Percentiles rank a stretch among this genome's conserved stretches.
Conservation (phyloP, 176 grass and related monocot species). For the Secale cereale region DNA sequence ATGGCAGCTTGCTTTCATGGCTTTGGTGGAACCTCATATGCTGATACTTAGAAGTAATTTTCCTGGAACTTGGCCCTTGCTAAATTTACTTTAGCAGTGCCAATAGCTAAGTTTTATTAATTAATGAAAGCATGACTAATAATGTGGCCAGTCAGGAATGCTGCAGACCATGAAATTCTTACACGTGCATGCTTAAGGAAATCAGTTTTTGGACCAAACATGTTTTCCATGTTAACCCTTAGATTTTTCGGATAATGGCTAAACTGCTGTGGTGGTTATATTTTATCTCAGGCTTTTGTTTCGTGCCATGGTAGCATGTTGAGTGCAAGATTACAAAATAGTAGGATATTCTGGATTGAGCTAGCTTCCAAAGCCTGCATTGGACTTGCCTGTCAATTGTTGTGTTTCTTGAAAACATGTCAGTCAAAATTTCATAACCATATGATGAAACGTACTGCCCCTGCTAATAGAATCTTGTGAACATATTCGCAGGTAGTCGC, state of each 20-base stretch:
- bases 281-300: neutral
- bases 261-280: neutral
- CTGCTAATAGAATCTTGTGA: neutral
- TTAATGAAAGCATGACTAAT: slow-evolving; percentile 1
- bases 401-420: neutral
- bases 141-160: neutral
- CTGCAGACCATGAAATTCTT: neutral
- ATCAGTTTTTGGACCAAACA: neutral
- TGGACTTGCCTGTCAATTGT: neutral
- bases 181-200: neutral
- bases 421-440: neutral
- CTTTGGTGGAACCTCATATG: neutral
- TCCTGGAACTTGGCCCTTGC: neutral
- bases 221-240: neutral
- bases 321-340: neutral
- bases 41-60: neutral
- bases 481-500: slow-evolving; percentile 52
- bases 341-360: neutral
- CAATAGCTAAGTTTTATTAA: slow-evolving; percentile 2
- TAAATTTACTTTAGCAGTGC: slow-evolving; percentile 1
- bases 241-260: neutral
- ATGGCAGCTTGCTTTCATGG: neutral
- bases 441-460: neutral
- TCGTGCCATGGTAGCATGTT: slow-evolving; percentile 13
- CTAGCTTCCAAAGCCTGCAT: neutral